Conservation (phyloP, 176 grass and related monocot species). For the Aegilops umbellulata region DNA sequence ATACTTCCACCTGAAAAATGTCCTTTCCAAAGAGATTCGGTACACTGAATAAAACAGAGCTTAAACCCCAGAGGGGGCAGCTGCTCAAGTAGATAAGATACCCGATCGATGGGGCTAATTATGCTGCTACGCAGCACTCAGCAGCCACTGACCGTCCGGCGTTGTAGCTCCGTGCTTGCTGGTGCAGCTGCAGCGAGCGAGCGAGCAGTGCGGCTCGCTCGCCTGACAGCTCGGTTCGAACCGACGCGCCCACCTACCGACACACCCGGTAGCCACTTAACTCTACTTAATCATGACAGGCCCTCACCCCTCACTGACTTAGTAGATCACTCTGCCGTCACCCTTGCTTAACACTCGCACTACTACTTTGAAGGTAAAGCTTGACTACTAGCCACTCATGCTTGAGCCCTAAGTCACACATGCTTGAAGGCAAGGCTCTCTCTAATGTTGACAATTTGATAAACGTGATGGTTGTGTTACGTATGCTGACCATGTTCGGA, state of each 20-base stretch:
- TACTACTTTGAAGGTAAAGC: background rate
- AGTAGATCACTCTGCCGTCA: background rate
- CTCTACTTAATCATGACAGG: background rate
- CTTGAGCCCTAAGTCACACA: background rate
- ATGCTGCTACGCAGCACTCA: background rate
- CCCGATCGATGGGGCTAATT: background rate
- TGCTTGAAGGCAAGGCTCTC: background rate
- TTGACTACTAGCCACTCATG: background rate
- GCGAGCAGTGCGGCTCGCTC: background rate
- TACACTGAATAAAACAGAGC: background rate
- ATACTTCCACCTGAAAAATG: no score
- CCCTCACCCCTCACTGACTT: background rate
- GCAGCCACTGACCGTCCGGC: background rate
- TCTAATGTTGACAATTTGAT: no score
- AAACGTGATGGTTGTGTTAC: background rate
- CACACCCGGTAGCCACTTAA: background rate
- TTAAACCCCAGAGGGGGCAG: background rate
- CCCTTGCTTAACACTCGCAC: background rate
- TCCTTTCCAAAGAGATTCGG: no score
- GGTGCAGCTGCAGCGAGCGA: background rate
- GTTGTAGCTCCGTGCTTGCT: background rate
- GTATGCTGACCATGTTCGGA: no score
- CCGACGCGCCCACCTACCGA: slow-evolving; percentile 19
- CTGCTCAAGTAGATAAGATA: background rate
- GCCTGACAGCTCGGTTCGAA: slow-evolving; percentile 19